A percentile compares a stretch with the other conserved stretches of the same genome.
Conservation (phyloP, 2,329 filamentous ascomycete species). For the Myotisia sp. region DNA sequence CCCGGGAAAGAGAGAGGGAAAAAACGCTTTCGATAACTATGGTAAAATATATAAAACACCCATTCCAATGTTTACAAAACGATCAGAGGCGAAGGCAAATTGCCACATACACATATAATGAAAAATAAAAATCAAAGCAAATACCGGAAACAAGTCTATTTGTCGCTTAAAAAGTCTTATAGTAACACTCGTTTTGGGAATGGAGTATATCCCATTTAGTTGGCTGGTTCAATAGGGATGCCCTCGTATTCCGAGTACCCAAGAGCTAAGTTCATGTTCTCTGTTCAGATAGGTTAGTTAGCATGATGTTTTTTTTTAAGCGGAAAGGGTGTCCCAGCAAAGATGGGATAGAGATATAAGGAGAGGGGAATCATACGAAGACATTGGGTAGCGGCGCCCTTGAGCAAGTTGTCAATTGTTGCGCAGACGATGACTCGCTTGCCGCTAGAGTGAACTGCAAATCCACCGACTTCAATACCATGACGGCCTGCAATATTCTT, state of each 20-base stretch:
- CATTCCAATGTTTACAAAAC: no score
- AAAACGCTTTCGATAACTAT: no score
- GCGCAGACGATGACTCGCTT: slow-evolving; percentile 89
- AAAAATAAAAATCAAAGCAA: no score
- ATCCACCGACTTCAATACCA: slow-evolving; percentile 84
- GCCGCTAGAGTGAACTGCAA: slow-evolving; percentile 78
- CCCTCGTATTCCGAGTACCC: slow-evolving; percentile 82
- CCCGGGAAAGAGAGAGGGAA: no score
- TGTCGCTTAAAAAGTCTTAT: no score
- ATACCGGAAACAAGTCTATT: no score
- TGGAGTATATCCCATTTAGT: background rate
- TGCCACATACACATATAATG: no score
- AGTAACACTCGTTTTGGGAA: no score
- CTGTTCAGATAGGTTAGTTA: slow-evolving; percentile 26
- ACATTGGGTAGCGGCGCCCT: slow-evolving; percentile 87
- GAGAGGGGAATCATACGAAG: slow-evolving; percentile 49
- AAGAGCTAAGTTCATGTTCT: slow-evolving; percentile 89
- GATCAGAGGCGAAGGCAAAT: no score
- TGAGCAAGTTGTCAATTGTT: slow-evolving; percentile 85
- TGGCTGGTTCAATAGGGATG: slow-evolving; percentile 47
- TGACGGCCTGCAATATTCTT: slow-evolving; percentile 75
- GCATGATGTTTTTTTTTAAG: slow-evolving; percentile 5
- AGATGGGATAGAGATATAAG: slow-evolving; percentile 3
- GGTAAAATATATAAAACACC: no score
- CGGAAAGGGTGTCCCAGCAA: background rate